Evolutionary conservation across 352 stramenopile species (phyloP), one percentile per base, ranked within the genome.

Genomic region (Achlya hypogyna): DNA sequence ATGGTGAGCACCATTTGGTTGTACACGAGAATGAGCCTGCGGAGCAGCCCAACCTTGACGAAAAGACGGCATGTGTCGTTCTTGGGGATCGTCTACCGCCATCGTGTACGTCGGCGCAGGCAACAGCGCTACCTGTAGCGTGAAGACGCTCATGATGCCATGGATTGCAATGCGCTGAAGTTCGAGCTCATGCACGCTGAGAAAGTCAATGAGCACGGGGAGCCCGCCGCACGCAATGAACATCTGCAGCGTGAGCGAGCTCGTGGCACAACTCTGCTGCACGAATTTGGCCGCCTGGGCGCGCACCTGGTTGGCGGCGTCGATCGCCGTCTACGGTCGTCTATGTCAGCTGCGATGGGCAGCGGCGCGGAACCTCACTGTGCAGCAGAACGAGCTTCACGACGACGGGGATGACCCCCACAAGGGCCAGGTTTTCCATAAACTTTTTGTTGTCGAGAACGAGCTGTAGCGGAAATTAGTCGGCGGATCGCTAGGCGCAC

Each of bases 31-130:
- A 96, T 79, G 47, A 97, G 93, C 73, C 94, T 91, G 31, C 81
- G 80, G 8, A 98, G 74, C 10, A 98, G 69, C 0, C 91, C 91
- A 0, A 93, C 83, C 69, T 97, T 97, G 5, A 97, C 87, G 70
- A 98, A 97, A n/a, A 98, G 79, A 12, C 91, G 84, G 66, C 91
- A 98, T 68, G 97, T 97, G 59, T 98, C 91, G 70, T 96, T 95
- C 62, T 96, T 96, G 2, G 86, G 86, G 51, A 96, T 96, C 0
- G 89, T 94, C 69, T 69, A 64, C 4, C 28, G 20, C 32, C n/a
- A 51, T 69, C 35, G 31, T 29, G n/a, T n/a, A 45, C 6, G 38
- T 10, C 38, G 6, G n/a, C 32, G 45, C 20, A 42, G 28, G 18
- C 53, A 65, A 64, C 10, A 62, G 8, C 25, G 25, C 16, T 49